phyloP scores from a whole-genome alignment of 192 early-diverging fungal genomes.

The Coemansia biformis region DNA sequence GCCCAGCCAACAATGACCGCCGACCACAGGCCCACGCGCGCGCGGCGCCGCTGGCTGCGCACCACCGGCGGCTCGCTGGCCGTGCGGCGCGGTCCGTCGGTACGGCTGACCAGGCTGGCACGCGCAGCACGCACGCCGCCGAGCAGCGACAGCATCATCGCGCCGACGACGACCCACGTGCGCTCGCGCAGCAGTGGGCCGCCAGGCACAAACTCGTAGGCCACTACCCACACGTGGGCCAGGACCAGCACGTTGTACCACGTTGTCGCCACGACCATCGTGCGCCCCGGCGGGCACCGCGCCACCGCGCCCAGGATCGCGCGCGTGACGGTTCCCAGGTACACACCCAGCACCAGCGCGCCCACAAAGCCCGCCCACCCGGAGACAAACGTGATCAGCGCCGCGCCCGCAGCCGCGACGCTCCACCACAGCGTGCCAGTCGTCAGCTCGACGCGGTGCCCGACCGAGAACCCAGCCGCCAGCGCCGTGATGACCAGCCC shows the following conservation, averaged over 20 bases:
- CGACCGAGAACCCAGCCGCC: slow-evolving; percentile 50
- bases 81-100: background rate
- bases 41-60: slow-evolving; percentile 7
- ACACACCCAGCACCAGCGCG: slow-evolving; percentile 60
- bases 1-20: slow-evolving; percentile 18
- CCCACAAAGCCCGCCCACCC: slow-evolving; percentile 61
- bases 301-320: slow-evolving; percentile 54
- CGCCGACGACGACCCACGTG: slow-evolving; percentile 62
- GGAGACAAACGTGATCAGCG: slow-evolving; percentile 53
- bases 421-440: slow-evolving; percentile 56
- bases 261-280: slow-evolving; percentile 56
- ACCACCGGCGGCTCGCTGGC: background rate
- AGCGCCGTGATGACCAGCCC: slow-evolving; percentile 57
- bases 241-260: slow-evolving; percentile 68
- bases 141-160: slow-evolving; percentile 55
- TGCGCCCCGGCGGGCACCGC: slow-evolving; percentile 59
- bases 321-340: slow-evolving; percentile 57
- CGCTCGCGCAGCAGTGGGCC: slow-evolving; percentile 68
- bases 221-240: slow-evolving; percentile 74
- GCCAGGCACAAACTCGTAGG: slow-evolving; percentile 79
- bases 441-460: slow-evolving; percentile 33
- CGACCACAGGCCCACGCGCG: slow-evolving; percentile 14
- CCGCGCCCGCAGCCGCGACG: slow-evolving; percentile 53
- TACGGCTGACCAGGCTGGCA: slow-evolving; percentile 11
- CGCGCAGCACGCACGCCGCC: slow-evolving; percentile 55